Base-by-base conservation (phyloP, 1,139 yeast species). In the Blastobotrys serpentis region DNA sequence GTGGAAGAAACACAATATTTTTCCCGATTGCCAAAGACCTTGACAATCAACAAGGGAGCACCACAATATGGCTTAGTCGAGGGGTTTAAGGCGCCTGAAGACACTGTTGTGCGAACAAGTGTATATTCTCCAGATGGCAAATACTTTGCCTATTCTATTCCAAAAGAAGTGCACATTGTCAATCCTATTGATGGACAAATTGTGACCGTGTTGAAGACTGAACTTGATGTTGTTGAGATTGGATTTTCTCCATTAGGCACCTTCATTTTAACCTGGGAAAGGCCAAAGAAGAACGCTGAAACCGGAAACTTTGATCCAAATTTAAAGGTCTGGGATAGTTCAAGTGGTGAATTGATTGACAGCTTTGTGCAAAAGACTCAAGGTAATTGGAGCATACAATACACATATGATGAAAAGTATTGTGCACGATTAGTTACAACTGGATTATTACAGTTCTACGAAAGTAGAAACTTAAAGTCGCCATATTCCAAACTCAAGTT, bases 331-430 rank as follows among this genome's bases (percentile, higher is more conserved):
- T 88, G 86, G 79, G 76, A 78, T 56, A 65, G 69, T 38, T 58
- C 57, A 18, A 67, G 69, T 13, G 72, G 78, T 37, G 71, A 76
- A 46, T 74, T 81, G 43, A 70, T 81, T 44, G 81, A 77, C 56
- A 79, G 81, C 57, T 90, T 87, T 76, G 74, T 86, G 48, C 86
- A 86, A 56, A 87, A 85, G 67, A 82, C 82, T 50, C 97, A 92
- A 71, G 80, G 81, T 52, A 94, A 92, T 25, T 90, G 98, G 96
- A 82, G 81, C 62, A 86, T 95, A 29, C 96, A 88, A 70, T 88
- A 84, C 66, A 85, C 95, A 11, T 76, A 77, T 52, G 94, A 88
- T 65, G 92, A 88, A 71, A 74, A 77, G 57, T 73, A 79, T 57
- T 76, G 86, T 67, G 86, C 89, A 43, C 78, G 83, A 62, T 72